Base-by-base conservation (phyloP, 179 eudicot genomes). In the Pouteria campechiana region DNA sequence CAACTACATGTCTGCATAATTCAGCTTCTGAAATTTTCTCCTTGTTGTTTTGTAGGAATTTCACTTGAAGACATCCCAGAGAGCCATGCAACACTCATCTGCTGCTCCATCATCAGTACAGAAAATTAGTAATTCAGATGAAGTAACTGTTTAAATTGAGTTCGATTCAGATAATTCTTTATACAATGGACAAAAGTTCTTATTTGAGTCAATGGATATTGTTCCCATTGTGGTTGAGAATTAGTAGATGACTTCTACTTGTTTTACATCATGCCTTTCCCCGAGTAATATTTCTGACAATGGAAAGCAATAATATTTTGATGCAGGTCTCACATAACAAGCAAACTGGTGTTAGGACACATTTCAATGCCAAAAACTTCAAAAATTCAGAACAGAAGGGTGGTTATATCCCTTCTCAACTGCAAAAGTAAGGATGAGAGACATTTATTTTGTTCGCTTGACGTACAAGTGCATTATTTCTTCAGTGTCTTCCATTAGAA, bases 61-160 rank as follows among this genome's bases (percentile, higher is more conserved):
- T 54, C 82, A 76, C 55, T 59, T 78, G 22, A 81, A 73, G 67
- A 73, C 78, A 20, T 66, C 68, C 23, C 81, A 78, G 58, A 69
- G 84, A 62, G 81, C 80, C 32, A 58, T 60, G 55, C 92, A 75
- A 16, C 75, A 69, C 44, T 27, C 57, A 25, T 52, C 74, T 17
- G 61, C 67, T 19, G 55, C 44, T 56, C 47, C 69, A 9, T 57
- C 73, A 11, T 52, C 78, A 5, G 35, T 67, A 32, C 43, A 25
- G 23, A 33, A 37, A 40, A 33, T n/a, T 19, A 37, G 44, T 32
- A 41, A 37, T 43, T 34, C 57, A 30, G 57, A 64, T 25, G 76
- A 76, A 83, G 93, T 82, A 27, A 51, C 28, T 11, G 46, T 31
- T 14, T n/a, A 12, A 33, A 11, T 32, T 20, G 1, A 36, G 12